Base-by-base conservation (phyloP, 305 asterid genomes). In the Ilex paraguariensis region DNA sequence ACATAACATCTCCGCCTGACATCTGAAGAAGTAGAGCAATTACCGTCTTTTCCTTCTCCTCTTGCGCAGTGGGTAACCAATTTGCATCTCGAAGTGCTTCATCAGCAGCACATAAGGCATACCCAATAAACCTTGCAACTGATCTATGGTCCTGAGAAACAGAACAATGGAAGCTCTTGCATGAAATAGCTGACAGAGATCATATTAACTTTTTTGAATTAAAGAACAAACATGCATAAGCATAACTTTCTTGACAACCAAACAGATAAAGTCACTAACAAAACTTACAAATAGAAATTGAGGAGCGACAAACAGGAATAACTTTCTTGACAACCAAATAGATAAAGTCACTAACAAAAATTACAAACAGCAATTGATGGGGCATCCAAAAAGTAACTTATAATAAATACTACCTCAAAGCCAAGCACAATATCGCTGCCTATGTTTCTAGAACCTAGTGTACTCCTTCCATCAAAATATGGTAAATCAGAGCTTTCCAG, bases 81-180 rank as follows among this genome's bases (percentile, higher is more conserved):
- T 86, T 84, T 67, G 99, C 96, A 84, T 90, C 99, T 74, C 77
- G 84, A 69, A 93, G 84, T 66, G 99, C 97, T 82, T 93, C 99
- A 49, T 84, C 95, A 46, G 92, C 88, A 45, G 99, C 97, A 80
- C 97, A 87, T 57, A 93, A 73, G 11, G 99, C 97, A 77, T 93
- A 93, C 46, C 91, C 91, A 70, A 93, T 90, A 75, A 93, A 93
- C 79, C 91, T 84, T 66, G 97, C 86, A 67, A 83, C 79, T 54
- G 99, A 86, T 79, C 95, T 86, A 74, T 86, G 90, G 59, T 90
- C 95, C 98, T 91, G 83, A 31, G 51, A 45, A 73, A 28, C 62
- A 31, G 61, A 55, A 56, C 7, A 49, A 31, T 42, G 15, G 9
- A 36, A 4, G 9, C 42, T 36, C 42, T 36, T 36, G 42, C 42